Evolutionary conservation across 306 rosid species (phyloP).

Genomic region (Gastrolobium villosum): DNA sequence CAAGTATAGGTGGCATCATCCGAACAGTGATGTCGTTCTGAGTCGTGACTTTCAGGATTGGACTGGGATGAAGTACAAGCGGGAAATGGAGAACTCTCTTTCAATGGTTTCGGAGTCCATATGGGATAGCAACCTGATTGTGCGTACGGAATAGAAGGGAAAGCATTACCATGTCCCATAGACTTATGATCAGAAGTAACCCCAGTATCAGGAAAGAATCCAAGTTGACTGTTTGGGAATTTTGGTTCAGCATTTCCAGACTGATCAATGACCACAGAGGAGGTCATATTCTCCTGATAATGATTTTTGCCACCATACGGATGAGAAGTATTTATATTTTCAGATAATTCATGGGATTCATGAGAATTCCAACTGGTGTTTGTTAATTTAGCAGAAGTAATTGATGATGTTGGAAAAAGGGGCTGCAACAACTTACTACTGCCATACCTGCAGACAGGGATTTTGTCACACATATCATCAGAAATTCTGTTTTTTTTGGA

Average conservation of each 20-base stretch:
- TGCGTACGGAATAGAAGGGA: constrained; percentile 50
- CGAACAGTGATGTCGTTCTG: constrained; percentile 49
- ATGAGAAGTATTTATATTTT: constrained; percentile 43
- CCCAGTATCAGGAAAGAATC: constrained; percentile 48
- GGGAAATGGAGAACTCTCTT: constrained; percentile 60
- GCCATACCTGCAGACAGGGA: constrained; percentile 67
- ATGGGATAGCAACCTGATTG: constrained; percentile 51
- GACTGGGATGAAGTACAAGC: constrained; percentile 46
- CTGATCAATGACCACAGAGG: constrained; percentile 34
- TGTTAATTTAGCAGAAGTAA: constrained; percentile 34
- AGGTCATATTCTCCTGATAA: constrained; percentile 42
- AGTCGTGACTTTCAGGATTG: constrained; percentile 52
- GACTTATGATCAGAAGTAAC: constrained; percentile 48
- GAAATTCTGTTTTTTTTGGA: constrained; percentile 11
- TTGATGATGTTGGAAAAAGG: constrained; percentile 46
- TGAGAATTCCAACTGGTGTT: constrained; percentile 40
- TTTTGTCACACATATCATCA: constrained; percentile 28
- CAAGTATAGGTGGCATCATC: constrained; percentile 50
- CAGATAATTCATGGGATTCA: constrained; percentile 50
- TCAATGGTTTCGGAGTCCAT: constrained; percentile 51
- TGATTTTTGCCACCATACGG: constrained; percentile 41
- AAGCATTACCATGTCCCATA: constrained; percentile 43
- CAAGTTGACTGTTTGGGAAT: constrained; percentile 49
- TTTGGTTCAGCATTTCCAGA: constrained; percentile 55
- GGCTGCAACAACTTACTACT: constrained; percentile 57